Conservation (phyloP, 2,329 filamentous ascomycete species). For the Pseudogymnoascus sp. region DNA sequence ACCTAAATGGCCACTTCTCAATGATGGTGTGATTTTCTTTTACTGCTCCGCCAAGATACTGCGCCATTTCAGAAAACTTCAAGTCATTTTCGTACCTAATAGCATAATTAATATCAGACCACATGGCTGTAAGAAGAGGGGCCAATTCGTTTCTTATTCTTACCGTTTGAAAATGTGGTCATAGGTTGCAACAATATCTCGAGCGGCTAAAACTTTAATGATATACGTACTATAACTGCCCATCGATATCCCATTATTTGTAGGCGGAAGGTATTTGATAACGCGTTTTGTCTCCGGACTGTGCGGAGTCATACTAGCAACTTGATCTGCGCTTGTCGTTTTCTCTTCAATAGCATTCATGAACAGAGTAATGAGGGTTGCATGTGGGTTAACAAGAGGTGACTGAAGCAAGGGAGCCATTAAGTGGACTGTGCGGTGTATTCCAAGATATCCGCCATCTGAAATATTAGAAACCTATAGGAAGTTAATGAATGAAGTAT, state of each 20-base stretch:
- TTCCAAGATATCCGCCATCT: slow-evolving; percentile 30
- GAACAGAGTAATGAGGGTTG: slow-evolving; percentile 37
- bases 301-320: not conserved
- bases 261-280: not conserved
- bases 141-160: not conserved
- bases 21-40: slow-evolving; percentile 21
- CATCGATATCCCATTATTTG: not conserved
- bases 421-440: slow-evolving; percentile 18
- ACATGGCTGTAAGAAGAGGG: not conserved
- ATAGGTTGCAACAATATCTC: not conserved
- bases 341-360: slow-evolving; percentile 30
- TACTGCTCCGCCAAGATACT: not conserved
- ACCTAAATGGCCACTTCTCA: slow-evolving; percentile 28
- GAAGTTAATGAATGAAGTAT: not conserved
- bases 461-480: slow-evolving; percentile 33
- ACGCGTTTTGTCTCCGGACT: not conserved
- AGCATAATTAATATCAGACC: not conserved
- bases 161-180: not conserved
- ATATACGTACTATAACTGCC: not conserved
- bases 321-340: not conserved
- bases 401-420: slow-evolving; percentile 31
- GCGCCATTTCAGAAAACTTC: not conserved
- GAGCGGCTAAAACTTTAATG: not conserved
- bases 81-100: not conserved
- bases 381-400: slow-evolving; percentile 30